Conservation (phyloP, 305 asterid species). For the Fraxinus dipetala region DNA sequence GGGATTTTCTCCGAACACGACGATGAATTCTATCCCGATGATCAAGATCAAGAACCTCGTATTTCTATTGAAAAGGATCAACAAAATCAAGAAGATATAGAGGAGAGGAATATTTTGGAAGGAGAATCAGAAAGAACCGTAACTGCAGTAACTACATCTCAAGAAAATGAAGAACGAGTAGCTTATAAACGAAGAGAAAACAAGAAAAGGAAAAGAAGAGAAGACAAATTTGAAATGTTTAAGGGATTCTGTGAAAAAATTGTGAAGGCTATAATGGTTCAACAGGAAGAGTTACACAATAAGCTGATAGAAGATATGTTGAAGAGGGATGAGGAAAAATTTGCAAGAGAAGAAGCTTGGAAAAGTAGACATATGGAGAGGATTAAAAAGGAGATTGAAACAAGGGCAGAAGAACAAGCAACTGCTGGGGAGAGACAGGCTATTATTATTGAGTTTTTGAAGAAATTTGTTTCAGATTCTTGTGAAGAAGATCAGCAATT, state of each 20-base stretch:
- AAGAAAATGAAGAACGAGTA: conserved; percentile 18
- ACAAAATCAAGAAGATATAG: conserved; percentile 14
- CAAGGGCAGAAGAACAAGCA: conserved; percentile 49
- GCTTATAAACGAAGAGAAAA: background rate
- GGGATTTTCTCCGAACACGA: conserved; percentile 50
- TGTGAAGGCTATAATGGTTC: conserved; percentile 50
- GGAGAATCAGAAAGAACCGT: conserved; percentile 11
- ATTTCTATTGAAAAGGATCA: conserved; percentile 8
- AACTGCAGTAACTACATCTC: background rate
- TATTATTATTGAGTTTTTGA: conserved; percentile 47
- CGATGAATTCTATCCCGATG: conserved; percentile 44
- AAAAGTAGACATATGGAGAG: conserved; percentile 50
- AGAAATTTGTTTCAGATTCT: conserved; percentile 36
- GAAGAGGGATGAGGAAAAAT: conserved; percentile 53
- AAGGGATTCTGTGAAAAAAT: conserved; percentile 47
- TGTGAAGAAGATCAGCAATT: conserved; percentile 23
- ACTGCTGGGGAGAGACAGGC: conserved; percentile 53
- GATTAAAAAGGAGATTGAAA: conserved; percentile 42
- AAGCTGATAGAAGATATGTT: conserved; percentile 47
- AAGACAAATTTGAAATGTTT: conserved; percentile 39
- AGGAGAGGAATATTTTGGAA: conserved; percentile 14
- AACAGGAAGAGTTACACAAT: conserved; percentile 62
- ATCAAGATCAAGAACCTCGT: conserved; percentile 25
- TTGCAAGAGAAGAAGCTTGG: conserved; percentile 61
- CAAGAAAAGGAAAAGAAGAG: conserved; percentile 43